Evolutionary conservation across 768 basidiomycete genomes (phyloP), one percentile per base, ranked within the genome.

Genomic region (Boletus coccyginus): DNA sequence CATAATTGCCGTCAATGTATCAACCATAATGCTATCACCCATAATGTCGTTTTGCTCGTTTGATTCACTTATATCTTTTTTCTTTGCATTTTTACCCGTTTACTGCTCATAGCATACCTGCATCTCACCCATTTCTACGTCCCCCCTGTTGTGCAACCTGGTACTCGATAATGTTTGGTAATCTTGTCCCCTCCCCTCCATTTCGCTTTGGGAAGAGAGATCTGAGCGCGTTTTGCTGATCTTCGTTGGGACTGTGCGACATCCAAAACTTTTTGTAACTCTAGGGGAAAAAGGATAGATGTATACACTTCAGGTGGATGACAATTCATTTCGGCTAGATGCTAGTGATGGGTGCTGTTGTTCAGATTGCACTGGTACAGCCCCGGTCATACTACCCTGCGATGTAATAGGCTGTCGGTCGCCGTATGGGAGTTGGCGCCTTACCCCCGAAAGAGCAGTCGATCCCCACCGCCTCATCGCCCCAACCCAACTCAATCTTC

Each of bases 21-120:
- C 38, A 32, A 24, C 32, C 31, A 33, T 38, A 40, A 45, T 59
- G 51, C 21, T 57, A 21, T 2, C 38, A 32, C 32, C 32, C 31
- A 33, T 38, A 40, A 45, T 59, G 51, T 27, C 55, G 41, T 45
- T 49, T 44, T 56, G 40, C 31, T 52, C 44, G 21, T 52, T 44
- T 36, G 49, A 54, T 49, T 55, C 39, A 36, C 14, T 40, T 53
- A 40, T 58, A 51, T 61, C 46, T 53, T 52, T 21, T 45, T 53
- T 52, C n/a, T 42, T 45, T 46, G 52, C 65, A 64, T 62, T 50
- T 54, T 66, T 46, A 53, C 41, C 46, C 57, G 58, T 60, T 55
- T 60, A 54, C 41, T 19, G 38, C 41, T 9, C 41, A 55, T 66
- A 67, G 14, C 58, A 66, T 68, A 68, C 39, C 12, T 55, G 51